Evolutionary conservation across 2,329 filamentous ascomycete genomes (phyloP), one percentile per base, ranked within the genome.

Genomic region (Purpureocillium takamizusanense): DNA sequence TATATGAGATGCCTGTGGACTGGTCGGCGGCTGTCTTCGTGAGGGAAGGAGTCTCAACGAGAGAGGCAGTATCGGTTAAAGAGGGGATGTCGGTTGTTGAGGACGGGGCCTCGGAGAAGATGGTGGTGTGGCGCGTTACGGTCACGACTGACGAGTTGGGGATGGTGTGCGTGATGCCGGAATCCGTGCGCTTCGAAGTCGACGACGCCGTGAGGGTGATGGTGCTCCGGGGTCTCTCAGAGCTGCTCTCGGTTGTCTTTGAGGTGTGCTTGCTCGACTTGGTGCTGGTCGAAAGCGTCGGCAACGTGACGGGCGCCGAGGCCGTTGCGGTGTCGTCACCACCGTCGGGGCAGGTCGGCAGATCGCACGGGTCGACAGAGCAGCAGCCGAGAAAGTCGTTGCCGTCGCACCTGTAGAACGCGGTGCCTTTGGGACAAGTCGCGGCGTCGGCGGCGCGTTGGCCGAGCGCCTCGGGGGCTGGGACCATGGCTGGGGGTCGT

Each of bases 361-460:
- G 36, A 4, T 43, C 39, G 47, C 72, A 75, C 13, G 69, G 61
- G 42, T 70, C 51, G 12, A 59, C 49, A 12, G 54, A 49, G 49
- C 70, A 75, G 46, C 72, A 75, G 14, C 67, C 70, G 3, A 36
- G 40, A 45, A 65, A 70, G 25, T 45, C 43, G 45, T 53, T 62
- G 35, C 37, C 31, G 12, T 35, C 42, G 45, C 68, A 74, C 17
- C 42, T 36, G 45, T 65, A 71, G 44, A 56, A 69, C 23, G 36
- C 25, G 15, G 45, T 46, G 41, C 54, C 57, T 7, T 40, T 4
- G 7, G 51, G 42, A 35, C 66, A 68, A 35, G 37, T 35, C 7
- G 4, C 11, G n/a, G 11, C 6, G 28, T 12, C 28, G 28, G 21
- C 21, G 21, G 21, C 21, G 21, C 21, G 21, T 5, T 10, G 6